Conservation (phyloP, 371 early-diverging fungal genomes). For the Chytridiales sp. region DNA sequence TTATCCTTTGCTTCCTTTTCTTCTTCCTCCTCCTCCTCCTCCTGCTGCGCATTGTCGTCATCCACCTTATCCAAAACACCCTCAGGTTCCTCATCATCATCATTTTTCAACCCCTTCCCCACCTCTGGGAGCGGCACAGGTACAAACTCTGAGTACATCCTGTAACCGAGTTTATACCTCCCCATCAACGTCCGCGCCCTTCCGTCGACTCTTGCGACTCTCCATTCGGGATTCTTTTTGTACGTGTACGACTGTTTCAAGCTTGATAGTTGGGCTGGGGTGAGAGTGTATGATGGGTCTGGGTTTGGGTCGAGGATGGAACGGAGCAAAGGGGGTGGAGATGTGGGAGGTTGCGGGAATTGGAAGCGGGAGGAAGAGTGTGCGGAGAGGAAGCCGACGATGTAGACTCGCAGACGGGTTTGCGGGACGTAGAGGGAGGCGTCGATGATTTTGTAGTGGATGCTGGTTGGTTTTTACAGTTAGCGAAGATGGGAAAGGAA, state of each 20-base stretch:
- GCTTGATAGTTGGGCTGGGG: not conserved
- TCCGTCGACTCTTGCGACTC: constrained; percentile 14
- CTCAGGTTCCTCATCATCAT: not conserved
- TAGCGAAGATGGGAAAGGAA: not conserved
- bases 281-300: constrained; percentile 1
- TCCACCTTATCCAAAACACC: not conserved
- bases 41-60: not conserved
- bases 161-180: constrained; percentile 18
- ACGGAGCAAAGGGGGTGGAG: constrained; percentile 2
- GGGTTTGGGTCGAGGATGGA: constrained; percentile 2
- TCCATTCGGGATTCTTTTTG: constrained; percentile 14
- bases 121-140: constrained; percentile 8
- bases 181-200: constrained; percentile 20
- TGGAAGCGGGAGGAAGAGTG: too few relatives aligned
- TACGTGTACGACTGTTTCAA: not conserved
- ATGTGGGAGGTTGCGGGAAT: not conserved
- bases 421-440: constrained; percentile 20
- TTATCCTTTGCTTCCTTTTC: not conserved
- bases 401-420: constrained; percentile 25
- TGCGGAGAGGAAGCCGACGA: constrained; percentile 13
- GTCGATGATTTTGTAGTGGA: constrained; percentile 21
- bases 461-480: not conserved
- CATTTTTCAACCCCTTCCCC: not conserved
- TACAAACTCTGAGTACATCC: constrained; percentile 26
- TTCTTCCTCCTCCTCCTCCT: not conserved